Evolutionary conservation across 2,329 filamentous ascomycete genomes (phyloP), one percentile per base, ranked within the genome.

Genomic region (Nemania bipapillata): DNA sequence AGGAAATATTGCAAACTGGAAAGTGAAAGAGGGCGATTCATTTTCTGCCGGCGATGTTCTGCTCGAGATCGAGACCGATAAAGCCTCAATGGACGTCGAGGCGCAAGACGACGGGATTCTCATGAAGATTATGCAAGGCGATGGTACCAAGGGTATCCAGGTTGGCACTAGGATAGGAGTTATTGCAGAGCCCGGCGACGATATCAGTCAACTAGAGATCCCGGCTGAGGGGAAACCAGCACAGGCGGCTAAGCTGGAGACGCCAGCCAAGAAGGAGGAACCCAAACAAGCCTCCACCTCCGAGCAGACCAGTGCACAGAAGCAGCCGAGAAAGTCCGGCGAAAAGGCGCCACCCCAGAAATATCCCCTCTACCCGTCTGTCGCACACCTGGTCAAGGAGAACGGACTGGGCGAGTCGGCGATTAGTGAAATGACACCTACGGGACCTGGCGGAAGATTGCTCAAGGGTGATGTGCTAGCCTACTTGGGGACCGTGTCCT

Each of bases 401-500:
- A 90, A 96, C 77, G 90, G 91, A 70, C 83, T 99, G 63, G 86
- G 91, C 75, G 88, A 91, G 73, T 89, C 90, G 54, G 92, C 94
- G 67, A 86, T 94, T 60, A 86, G 89, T 81, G 91, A 92, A 80
- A 97, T 98, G 79, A 91, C 90, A 61, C 91, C 94, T 5, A 95
- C 92, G 22, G 96, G 96, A 26, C 96, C 96, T 32, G 90, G 90
- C 76, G 94, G 94, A 66, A 90, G 96, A 69, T 85, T 99, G 63
- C 86, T 99, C 70, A 99, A 99, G 86, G 96, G 96, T 64, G 96
- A 99, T 78, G 91, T 99, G 6, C 89, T 99, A 62, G 94, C 94
- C 55, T 96, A 95, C 80, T 81, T 98, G 17, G 96, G 96, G 70
- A 85, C 86, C 74, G 93, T 97, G 76, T 85, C 90, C 68, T 84